Evolutionary conservation across 768 basidiomycete species (phyloP), one percentile per base, ranked within the genome.

Genomic region (Russula sp.): DNA sequence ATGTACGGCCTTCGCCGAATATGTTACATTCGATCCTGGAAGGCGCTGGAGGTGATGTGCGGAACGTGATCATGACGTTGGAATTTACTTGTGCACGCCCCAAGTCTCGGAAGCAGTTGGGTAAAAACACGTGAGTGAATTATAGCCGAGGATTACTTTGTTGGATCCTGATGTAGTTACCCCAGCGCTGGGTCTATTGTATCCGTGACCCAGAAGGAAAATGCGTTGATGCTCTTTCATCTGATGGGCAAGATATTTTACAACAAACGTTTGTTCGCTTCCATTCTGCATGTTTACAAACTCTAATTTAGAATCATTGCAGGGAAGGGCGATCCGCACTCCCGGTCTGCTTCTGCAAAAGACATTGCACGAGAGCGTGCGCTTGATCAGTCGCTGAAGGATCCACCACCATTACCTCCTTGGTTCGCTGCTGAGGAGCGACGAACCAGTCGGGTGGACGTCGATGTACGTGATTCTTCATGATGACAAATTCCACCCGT

Each of bases 171-270:
- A 67, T 46, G 49, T 24, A 32, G 32, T 24, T 4, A 40, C 14
- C 54, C 69, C n/a, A 69, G 69, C 1, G 53, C 51, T 10, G 67
- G 59, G 20, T 61, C 71, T 0, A 73, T 97, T 67, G 89, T 93
- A 69, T 83, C 86, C 0, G 81, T 94, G 0, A 91, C 92, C 24
- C 77, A 88, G 62, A 79, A 92, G 59, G 97, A 99, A 71, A 89
- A 93, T 70, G 90, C 86, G 64, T 77, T 99, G 18, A 85, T 84
- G 11, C 76, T 99, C 57, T 99, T 99, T 72, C 97, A 98, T 75
- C 75, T 98, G 20, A 78, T 99, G 55, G 97, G 97, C 18, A 96
- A 92, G 76, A 83, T 98, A 1, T 74, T 98, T 54, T 98, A 97
- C 73, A 98, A 96, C 74, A 99, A 98, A 75, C 85, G 97, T 97